These are phyloP conservation scores for Fusarium verrucosum DNA, from an alignment of 2,329 filamentous ascomycete species.

Conservation along the genomic window DNA sequence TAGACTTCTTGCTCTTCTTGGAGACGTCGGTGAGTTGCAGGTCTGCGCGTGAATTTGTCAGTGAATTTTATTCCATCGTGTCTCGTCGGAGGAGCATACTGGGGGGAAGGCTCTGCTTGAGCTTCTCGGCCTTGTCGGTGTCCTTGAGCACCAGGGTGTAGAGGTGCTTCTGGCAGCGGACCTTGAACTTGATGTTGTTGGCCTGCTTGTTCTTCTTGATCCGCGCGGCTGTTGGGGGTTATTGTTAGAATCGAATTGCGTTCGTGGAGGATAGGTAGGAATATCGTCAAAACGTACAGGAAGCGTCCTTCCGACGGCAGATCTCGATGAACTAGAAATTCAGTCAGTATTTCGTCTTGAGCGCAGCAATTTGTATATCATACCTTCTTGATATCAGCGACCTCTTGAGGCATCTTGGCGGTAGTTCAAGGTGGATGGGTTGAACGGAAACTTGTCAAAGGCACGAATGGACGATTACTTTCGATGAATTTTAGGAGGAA, in stretches of 20 bases:
- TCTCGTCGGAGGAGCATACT: slow-evolving; percentile 69
- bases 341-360: slow-evolving; percentile 45
- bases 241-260: slow-evolving; percentile 44
- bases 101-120: slow-evolving; percentile 98
- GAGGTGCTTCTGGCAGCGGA: slow-evolving; percentile 94
- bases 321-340: slow-evolving; percentile 94
- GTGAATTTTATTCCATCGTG: background rate
- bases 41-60: slow-evolving; percentile 49
- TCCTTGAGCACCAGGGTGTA: slow-evolving; percentile 99
- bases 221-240: slow-evolving; percentile 71
- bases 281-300: slow-evolving; percentile 76
- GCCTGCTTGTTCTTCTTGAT: slow-evolving; percentile 96
- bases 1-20: slow-evolving; percentile 59
- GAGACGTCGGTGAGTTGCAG: slow-evolving; percentile 63
- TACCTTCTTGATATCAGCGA: slow-evolving; percentile 95
- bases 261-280: slow-evolving; percentile 23
- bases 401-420: slow-evolving; percentile 96
- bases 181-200: slow-evolving; percentile 99
- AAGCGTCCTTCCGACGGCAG: slow-evolving; percentile 99
- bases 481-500: slow-evolving; percentile 46
- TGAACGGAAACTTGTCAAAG: slow-evolving; percentile 43
- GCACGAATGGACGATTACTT: slow-evolving; percentile 41
- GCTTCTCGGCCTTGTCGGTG: slow-evolving; percentile 99
- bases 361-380: slow-evolving; percentile 22
- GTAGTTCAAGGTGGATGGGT: slow-evolving; percentile 49